Evolutionary conservation across 345 rosid species (phyloP).

Genomic region (Limnanthes douglasii): DNA sequence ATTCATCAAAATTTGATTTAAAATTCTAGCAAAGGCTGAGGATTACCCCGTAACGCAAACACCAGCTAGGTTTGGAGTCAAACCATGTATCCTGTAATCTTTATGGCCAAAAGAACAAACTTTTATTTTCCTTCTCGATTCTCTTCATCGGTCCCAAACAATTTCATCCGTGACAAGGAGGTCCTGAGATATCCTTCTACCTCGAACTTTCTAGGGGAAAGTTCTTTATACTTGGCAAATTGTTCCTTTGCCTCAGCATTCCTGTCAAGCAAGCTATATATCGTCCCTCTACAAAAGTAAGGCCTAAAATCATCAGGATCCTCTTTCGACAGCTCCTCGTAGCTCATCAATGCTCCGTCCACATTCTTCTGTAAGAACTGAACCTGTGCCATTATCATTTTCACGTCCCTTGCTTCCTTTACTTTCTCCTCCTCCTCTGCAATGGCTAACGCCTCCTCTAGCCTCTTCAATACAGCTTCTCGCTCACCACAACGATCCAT

Average conservation of each 20-base stretch:
- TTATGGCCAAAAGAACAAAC: too few species aligned
- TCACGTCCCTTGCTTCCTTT: constrained; percentile 74
- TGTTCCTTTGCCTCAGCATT: constrained; percentile 68
- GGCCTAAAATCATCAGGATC: constrained; percentile 75
- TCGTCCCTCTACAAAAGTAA: constrained; percentile 71
- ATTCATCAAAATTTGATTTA: too few species aligned
- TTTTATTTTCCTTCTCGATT: too few species aligned
- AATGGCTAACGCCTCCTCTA: constrained; percentile 48
- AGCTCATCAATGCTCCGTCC: constrained; percentile 66
- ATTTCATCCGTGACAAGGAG: constrained; percentile 54
- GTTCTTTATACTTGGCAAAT: constrained; percentile 64
- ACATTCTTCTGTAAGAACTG: constrained; percentile 76
- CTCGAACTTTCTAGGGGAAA: constrained; percentile 56
- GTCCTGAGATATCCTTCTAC: constrained; percentile 74
- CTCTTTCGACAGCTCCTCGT: constrained; percentile 46
- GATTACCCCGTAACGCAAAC: too few species aligned
- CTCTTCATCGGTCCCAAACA: constrained; percentile 45
- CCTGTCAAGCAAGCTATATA: constrained; percentile 58
- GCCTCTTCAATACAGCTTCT: constrained; percentile 46
- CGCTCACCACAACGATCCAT: constrained; percentile 80
- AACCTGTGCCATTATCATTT: constrained; percentile 73
- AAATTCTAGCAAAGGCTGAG: too few species aligned
- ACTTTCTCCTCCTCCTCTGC: constrained; percentile 43
- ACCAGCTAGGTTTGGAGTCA: too few species aligned
- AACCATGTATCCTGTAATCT: too few species aligned